These are phyloP conservation scores for Fusarium zealandicum DNA, from an alignment of 2,329 filamentous ascomycete genomes.

Conservation along the genomic window DNA sequence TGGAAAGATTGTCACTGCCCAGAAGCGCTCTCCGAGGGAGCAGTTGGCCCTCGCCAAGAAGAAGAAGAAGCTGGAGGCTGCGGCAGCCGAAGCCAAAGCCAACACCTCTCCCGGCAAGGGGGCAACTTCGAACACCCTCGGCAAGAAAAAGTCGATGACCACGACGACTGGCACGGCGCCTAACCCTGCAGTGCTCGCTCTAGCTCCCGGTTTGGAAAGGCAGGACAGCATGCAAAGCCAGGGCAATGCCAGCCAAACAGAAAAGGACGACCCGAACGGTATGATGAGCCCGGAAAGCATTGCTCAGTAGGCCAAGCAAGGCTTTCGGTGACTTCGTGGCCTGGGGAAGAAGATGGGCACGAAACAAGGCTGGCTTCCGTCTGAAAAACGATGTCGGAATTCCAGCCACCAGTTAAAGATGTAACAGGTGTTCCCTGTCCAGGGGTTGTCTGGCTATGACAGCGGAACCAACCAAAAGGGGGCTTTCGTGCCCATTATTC, in stretches of 20 bases:
- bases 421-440: slow-evolving; percentile 1
- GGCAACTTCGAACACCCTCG: slow-evolving; percentile 50
- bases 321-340: slow-evolving; percentile 17
- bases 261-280: slow-evolving; percentile 72
- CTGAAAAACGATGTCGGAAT: not conserved
- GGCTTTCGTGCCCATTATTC: not conserved
- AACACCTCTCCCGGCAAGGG: slow-evolving; percentile 48
- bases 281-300: slow-evolving; percentile 90
- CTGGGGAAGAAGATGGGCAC: not conserved
- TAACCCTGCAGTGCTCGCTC: slow-evolving; percentile 51
- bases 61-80: slow-evolving; percentile 79
- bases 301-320: slow-evolving; percentile 50
- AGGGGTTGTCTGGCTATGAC: slow-evolving; percentile 2
- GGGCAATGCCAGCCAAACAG: slow-evolving; percentile 66
- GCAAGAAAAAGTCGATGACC: slow-evolving; percentile 61
- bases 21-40: slow-evolving; percentile 83
- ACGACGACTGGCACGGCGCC: slow-evolving; percentile 48
- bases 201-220: slow-evolving; percentile 63
- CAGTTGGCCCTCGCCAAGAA: slow-evolving; percentile 86
- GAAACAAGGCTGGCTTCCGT: not conserved
- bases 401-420: not conserved
- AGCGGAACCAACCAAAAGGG: slow-evolving; percentile 6
- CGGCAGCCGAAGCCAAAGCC: slow-evolving; percentile 57
- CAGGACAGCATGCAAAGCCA: slow-evolving; percentile 65
- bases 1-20: slow-evolving; percentile 85